phyloP scores from a whole-genome alignment of 768 basidiomycete species.

The Boletus reticuloceps region DNA sequence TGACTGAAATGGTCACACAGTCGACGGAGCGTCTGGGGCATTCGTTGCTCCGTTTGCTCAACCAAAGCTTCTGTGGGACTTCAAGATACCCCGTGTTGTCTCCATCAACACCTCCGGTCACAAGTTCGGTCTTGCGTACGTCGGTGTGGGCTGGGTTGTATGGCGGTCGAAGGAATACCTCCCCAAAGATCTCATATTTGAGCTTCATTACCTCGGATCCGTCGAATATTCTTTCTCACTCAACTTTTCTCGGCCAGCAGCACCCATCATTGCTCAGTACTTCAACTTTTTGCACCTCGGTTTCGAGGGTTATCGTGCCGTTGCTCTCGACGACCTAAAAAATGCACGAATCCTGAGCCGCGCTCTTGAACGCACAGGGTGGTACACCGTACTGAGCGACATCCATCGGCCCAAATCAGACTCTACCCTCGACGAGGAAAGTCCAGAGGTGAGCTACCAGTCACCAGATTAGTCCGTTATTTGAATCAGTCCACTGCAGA shows the following conservation, averaged over 20 bases:
- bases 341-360: conserved; percentile 67
- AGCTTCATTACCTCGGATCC: conserved; percentile 48
- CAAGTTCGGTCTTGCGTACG: conserved; percentile 57
- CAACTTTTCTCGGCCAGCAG: conserved; percentile 60
- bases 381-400: conserved; percentile 51
- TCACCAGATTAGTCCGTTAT: not conserved
- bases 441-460: conserved; percentile 49
- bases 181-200: conserved; percentile 71
- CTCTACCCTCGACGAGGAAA: conserved; percentile 43
- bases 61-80: conserved; percentile 58
- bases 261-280: conserved; percentile 60
- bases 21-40: conserved; percentile 60
- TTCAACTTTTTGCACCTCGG: conserved; percentile 65
- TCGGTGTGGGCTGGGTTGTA: conserved; percentile 63
- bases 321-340: conserved; percentile 48
- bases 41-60: conserved; percentile 62
- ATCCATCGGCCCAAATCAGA: conserved; percentile 44
- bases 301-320: conserved; percentile 48
- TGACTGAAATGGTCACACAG: conserved; percentile 20
- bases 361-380: conserved; percentile 57
- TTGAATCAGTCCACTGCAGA: conserved; percentile 17
- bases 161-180: conserved; percentile 56
- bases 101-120: conserved; percentile 61
- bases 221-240: conserved; percentile 76
- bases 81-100: conserved; percentile 56